Evolutionary conservation across 257 asterid species (phyloP), one percentile per base, ranked within the genome.

Genomic region (Solanum gracilifrons): DNA sequence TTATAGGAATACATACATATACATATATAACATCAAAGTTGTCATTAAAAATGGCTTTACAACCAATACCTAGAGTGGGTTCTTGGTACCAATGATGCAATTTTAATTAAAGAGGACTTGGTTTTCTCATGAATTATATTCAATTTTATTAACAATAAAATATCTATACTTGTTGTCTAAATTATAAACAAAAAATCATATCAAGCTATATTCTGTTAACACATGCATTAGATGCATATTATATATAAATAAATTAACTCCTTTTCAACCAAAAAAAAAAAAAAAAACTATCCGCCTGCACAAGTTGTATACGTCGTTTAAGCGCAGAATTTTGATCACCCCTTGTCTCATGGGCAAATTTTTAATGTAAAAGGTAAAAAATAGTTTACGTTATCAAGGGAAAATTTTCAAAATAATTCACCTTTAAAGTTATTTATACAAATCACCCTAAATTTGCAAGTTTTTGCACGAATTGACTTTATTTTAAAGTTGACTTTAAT

Each of bases 21-120:
- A 48, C 60, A 51, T 25, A 55, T 41, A 3, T 15, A 13, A 41
- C 84, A 39, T 25, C 84, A 25, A 39, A 41, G 15, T 41, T 41
- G 64, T 25, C 84, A 77, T 25, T 7, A 25, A 77, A n/a, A 77
- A 77, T 41, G 36, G 31, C 66, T 21, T 25, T 41, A 77, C 64
- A 77, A 77, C 60, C 36, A 41, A 41, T 77, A 77, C 20, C 64
- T 41, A 20, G 37, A 77, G 37, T 77, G 36, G 85, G 32, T 80
- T 27, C 27, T 13, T 11, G 13, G 29, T 46, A 80, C 85, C 85
- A 43, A 80, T 7, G 9, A 80, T 27, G 35, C 85, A 27, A 27
- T 80, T 43, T 46, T 80, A 46, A 80, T 43, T 46, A 46, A 43
- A 80, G 66, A 46, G 18, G 29, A 15, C 18, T 27, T 46, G 10